These are phyloP conservation scores for Penicillium sp. DNA, from an alignment of 2,329 filamentous ascomycete species.

Conservation along the genomic window DNA sequence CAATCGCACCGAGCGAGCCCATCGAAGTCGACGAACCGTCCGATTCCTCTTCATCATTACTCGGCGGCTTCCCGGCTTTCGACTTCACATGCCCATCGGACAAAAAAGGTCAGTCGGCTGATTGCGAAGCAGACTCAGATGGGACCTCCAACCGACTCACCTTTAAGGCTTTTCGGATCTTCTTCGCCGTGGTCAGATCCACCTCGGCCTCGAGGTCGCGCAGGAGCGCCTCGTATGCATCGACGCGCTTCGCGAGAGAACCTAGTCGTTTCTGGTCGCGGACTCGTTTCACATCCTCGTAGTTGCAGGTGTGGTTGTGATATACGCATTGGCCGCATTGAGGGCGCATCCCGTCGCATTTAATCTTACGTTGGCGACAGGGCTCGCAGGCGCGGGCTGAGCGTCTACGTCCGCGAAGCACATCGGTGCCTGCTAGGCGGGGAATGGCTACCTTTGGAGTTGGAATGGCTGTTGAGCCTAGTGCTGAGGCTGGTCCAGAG, in stretches of 20 bases:
- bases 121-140: not conserved
- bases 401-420: conserved; percentile 24
- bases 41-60: conserved; percentile 13
- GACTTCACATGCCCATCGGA: not conserved
- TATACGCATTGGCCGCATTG: conserved; percentile 30
- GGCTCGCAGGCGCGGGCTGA: conserved; percentile 36
- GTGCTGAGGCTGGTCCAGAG: not conserved
- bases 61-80: conserved; percentile 4
- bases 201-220: conserved; percentile 25
- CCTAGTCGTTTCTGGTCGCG: conserved; percentile 36
- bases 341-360: conserved; percentile 33
- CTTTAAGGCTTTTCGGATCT: conserved; percentile 28
- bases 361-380: conserved; percentile 36
- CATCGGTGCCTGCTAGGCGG: conserved; percentile 21
- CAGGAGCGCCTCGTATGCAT: conserved; percentile 30
- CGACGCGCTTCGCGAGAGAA: conserved; percentile 22
- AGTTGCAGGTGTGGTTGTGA: conserved; percentile 25
- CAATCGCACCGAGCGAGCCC: conserved; percentile 42
- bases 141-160: conserved; percentile 15
- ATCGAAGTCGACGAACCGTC: conserved; percentile 24
- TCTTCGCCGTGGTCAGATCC: conserved; percentile 20
- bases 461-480: not conserved
- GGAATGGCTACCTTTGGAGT: conserved; percentile 32
- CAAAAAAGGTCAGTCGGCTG: not conserved
- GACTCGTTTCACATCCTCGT: conserved; percentile 36